phyloP scores from a whole-genome alignment of 2,329 filamentous ascomycete genomes.

The Venturia aucupariae region DNA sequence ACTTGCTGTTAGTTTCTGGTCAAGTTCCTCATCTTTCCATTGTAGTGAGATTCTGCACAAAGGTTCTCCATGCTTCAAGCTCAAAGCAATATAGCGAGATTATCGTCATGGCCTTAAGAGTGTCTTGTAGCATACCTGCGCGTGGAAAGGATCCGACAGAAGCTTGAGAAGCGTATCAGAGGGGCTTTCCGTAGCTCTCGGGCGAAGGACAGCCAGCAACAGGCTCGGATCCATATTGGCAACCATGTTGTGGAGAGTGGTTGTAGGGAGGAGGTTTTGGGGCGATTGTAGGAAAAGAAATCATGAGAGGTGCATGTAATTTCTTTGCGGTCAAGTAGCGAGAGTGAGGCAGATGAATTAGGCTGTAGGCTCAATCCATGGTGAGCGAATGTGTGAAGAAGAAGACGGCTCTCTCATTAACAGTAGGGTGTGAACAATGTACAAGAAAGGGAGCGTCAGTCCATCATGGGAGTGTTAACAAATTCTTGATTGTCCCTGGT shows the following conservation, averaged over 20 bases:
- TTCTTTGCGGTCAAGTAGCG: neutral
- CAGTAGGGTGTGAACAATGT: neutral
- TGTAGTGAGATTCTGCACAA: neutral
- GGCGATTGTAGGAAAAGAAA: neutral
- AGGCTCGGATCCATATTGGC: conserved; percentile 11
- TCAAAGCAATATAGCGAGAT: neutral
- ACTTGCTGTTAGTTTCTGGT: conserved; percentile 4
- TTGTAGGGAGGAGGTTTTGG: neutral
- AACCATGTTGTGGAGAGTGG: neutral
- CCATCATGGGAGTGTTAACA: neutral
- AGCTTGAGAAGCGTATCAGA: conserved; percentile 14
- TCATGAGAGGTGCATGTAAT: neutral
- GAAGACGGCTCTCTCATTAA: neutral
- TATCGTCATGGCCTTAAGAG: neutral
- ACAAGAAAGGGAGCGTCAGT: neutral
- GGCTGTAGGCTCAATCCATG: neutral
- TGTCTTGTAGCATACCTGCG: conserved; percentile 17
- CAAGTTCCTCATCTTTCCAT: neutral
- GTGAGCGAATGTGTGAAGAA: neutral
- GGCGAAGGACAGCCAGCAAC: conserved; percentile 6
- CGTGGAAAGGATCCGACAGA: conserved; percentile 14
- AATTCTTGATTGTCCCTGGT: neutral
- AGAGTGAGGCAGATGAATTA: neutral
- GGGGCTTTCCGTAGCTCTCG: neutral
- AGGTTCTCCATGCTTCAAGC: neutral